phyloP scores from a whole-genome alignment of 768 basidiomycete genomes.

The Leccinum disarticulatum region DNA sequence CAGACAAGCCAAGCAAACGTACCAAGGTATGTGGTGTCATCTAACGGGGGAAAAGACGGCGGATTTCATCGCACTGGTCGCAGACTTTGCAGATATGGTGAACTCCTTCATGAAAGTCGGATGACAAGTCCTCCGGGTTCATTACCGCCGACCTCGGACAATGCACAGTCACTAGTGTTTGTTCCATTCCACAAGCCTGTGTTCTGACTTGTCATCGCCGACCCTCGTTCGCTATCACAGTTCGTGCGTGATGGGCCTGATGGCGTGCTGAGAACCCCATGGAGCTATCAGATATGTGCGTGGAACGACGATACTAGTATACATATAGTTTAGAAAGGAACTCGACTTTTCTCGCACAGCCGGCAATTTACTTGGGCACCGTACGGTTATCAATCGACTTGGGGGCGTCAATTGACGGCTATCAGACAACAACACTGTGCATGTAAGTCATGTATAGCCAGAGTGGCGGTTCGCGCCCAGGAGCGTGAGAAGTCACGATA shows the following conservation, averaged over 20 bases:
- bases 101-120: conserved; percentile 23
- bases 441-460: neutral
- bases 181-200: neutral
- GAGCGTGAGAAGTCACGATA: neutral
- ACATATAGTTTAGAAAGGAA: neutral
- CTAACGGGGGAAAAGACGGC: neutral
- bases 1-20: conserved; percentile 18
- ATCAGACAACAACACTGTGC: neutral
- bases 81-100: conserved; percentile 21
- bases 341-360: neutral
- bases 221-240: neutral
- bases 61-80: neutral
- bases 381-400: neutral
- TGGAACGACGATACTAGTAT: neutral
- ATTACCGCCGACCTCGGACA: neutral
- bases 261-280: neutral
- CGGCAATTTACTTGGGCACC: neutral
- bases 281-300: neutral
- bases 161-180: neutral
- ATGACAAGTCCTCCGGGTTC: neutral
- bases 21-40: conserved; percentile 18
- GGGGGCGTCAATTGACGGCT: neutral
- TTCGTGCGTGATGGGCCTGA: neutral
- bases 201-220: neutral
- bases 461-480: neutral